Percentiles rank a stretch among this genome's conserved stretches.
These are phyloP conservation scores for Fulvia fulva DNA, from an alignment of 2,329 filamentous ascomycete species.

Conservation along the genomic window DNA sequence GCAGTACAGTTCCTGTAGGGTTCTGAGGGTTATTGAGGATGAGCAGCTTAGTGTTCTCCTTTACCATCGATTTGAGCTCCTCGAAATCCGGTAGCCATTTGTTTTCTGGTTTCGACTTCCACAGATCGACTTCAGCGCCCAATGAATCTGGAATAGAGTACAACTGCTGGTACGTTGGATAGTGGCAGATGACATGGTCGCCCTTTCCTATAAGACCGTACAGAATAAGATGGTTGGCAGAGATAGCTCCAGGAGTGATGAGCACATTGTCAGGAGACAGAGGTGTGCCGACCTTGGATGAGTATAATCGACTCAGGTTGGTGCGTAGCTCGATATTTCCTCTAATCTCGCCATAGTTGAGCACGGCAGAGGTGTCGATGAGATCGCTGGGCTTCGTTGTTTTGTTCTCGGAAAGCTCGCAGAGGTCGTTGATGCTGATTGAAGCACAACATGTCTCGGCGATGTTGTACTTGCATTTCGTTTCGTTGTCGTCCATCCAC, in stretches of 20 bases:
- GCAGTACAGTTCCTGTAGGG: conserved; percentile 69
- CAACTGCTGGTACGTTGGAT: conserved; percentile 82
- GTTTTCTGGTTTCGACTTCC: conserved; percentile 63
- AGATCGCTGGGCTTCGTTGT: conserved; percentile 38
- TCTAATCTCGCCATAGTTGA: conserved; percentile 71
- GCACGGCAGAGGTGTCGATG: conserved; percentile 52
- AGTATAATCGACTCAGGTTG: conserved; percentile 64
- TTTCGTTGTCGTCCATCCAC: conserved; percentile 57
- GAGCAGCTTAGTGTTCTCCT: conserved; percentile 67
- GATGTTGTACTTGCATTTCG: conserved; percentile 60
- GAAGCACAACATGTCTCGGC: conserved; percentile 76
- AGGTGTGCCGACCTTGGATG: conserved; percentile 47
- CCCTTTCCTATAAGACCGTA: conserved; percentile 68
- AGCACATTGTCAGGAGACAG: conserved; percentile 62
- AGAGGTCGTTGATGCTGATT: conserved; percentile 66
- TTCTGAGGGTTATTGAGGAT: conserved; percentile 77
- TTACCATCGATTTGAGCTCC: conserved; percentile 62
- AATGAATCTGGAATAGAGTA: conserved; percentile 70
- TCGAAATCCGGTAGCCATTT: conserved; percentile 64
- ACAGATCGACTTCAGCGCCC: conserved; percentile 72
- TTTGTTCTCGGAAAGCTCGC: conserved; percentile 56
- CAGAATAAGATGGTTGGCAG: conserved; percentile 77
- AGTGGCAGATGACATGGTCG: conserved; percentile 82
- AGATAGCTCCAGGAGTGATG: conserved; percentile 75
- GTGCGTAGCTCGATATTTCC: conserved; percentile 62